These are phyloP conservation scores for Allomyces javanicus DNA, from an alignment of 192 early-diverging fungal genomes.

Conservation along the genomic window DNA sequence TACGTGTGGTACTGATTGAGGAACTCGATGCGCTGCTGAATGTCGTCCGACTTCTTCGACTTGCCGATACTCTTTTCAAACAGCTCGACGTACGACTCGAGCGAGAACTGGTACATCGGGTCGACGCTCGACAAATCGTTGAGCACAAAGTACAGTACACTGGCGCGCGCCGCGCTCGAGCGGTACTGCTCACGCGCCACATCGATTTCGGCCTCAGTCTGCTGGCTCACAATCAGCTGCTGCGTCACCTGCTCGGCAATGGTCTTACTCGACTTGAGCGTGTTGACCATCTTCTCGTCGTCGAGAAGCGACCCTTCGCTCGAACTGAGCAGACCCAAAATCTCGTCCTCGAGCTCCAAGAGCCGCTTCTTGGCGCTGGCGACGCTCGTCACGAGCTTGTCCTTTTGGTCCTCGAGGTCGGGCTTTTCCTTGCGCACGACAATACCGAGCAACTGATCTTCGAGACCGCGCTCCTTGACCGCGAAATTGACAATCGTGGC, in stretches of 20 bases:
- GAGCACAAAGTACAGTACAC: constrained; percentile 85
- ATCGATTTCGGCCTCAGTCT: constrained; percentile 87
- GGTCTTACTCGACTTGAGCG: constrained; percentile 83
- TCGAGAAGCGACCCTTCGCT: constrained; percentile 92
- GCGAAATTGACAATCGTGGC: constrained; percentile 99
- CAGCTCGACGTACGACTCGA: constrained; percentile 85
- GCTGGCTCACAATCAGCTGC: constrained; percentile 88
- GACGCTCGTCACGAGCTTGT: constrained; percentile 77
- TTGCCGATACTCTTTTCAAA: constrained; percentile 60
- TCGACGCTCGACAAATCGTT: constrained; percentile 75
- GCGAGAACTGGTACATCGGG: constrained; percentile 96
- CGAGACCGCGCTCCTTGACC: constrained; percentile 82
- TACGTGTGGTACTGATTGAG: constrained; percentile 65
- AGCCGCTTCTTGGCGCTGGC: constrained; percentile 89
- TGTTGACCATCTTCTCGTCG: constrained; percentile 83
- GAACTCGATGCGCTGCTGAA: constrained; percentile 45
- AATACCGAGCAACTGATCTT: constrained; percentile 89
- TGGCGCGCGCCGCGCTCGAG: constrained; percentile 73
- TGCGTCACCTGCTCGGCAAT: constrained; percentile 85
- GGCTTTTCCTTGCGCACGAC: constrained; percentile 87
- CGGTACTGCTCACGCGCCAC: constrained; percentile 67
- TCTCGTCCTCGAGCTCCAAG: constrained; percentile 75
- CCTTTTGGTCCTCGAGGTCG: constrained; percentile 80
- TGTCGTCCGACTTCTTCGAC: constrained; percentile 41
- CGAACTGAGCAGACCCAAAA: constrained; percentile 79